phyloP scores from a whole-genome alignment of 306 rosid genomes.

The Cicer chorassanicum region DNA sequence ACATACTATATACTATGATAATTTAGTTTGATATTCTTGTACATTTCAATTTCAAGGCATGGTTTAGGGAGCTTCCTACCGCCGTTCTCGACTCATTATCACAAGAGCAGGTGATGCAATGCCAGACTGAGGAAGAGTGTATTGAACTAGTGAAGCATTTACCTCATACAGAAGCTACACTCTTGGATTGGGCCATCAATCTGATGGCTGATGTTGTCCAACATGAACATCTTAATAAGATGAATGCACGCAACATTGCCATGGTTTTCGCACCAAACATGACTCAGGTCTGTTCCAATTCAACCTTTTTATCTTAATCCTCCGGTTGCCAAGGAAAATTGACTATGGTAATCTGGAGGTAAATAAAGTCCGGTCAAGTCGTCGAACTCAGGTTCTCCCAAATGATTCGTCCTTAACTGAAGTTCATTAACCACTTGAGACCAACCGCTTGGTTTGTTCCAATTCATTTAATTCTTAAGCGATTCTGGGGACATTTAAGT shows the following conservation, averaged over 20 bases:
- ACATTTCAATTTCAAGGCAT: constrained; percentile 63
- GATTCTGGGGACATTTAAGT: not conserved
- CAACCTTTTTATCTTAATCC: too few relatives aligned
- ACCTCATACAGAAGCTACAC: constrained; percentile 74
- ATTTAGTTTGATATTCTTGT: constrained; percentile 43
- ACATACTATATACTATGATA: not conserved
- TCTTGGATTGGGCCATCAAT: constrained; percentile 91
- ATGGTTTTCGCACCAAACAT: constrained; percentile 98
- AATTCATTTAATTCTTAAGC: not conserved
- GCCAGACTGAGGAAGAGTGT: constrained; percentile 80
- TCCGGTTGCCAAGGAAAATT: too few relatives aligned
- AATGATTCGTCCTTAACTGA: too few relatives aligned
- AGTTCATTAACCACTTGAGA: too few relatives aligned
- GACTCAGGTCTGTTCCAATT: constrained; percentile 72
- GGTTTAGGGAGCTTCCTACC: constrained; percentile 90
- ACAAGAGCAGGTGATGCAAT: constrained; percentile 76
- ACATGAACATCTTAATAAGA: constrained; percentile 79
- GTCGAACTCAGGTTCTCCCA: too few relatives aligned
- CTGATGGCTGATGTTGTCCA: constrained; percentile 93
- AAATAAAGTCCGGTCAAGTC: too few relatives aligned
- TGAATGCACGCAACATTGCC: constrained; percentile 87
- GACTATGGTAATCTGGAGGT: too few relatives aligned
- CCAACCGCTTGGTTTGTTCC: too few relatives aligned
- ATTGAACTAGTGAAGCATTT: constrained; percentile 64
- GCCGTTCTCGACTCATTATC: constrained; percentile 77